Evolutionary conservation across 75 land plant species (phyloP).

Genomic region (Pseudotsuga menziesii): DNA sequence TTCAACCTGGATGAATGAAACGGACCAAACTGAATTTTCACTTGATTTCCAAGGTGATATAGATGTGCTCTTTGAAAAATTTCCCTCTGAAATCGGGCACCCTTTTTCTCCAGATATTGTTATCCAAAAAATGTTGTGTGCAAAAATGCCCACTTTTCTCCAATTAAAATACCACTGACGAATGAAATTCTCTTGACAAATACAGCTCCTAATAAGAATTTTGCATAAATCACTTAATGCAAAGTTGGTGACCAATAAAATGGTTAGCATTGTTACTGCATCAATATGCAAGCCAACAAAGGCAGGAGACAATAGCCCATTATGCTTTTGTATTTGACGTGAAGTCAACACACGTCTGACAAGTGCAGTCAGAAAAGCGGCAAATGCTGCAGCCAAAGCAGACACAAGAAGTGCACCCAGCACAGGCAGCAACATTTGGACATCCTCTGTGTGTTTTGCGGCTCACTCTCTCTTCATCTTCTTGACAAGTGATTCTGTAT

Average conservation of each 20-base stretch:
- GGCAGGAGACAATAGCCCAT: background rate
- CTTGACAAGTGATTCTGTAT: constrained; percentile 52
- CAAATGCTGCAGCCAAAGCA: constrained; percentile 71
- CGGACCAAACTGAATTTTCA: background rate
- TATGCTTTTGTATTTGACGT: constrained; percentile 29
- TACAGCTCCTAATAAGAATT: background rate
- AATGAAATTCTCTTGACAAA: background rate
- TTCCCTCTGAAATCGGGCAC: background rate
- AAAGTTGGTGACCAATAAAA: background rate
- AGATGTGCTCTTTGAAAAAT: background rate
- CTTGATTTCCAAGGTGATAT: background rate
- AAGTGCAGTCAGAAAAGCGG: constrained; percentile 59
- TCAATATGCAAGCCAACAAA: background rate
- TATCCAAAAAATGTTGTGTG: background rate
- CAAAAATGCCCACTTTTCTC: no score
- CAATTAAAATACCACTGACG: background rate
- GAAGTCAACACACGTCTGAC: constrained; percentile 56
- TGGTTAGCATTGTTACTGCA: background rate
- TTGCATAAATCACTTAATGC: background rate
- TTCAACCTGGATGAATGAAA: background rate
- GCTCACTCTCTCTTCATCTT: constrained; percentile 60
- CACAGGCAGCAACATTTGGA: constrained; percentile 40
- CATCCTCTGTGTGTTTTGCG: constrained; percentile 55
- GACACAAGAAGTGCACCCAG: constrained; percentile 58
- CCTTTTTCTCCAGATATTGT: background rate